A percentile compares a stretch with the other conserved stretches of the same genome.
phyloP scores from a whole-genome alignment of 805 yeast species.

The Saccharomyces eubayanus region DNA sequence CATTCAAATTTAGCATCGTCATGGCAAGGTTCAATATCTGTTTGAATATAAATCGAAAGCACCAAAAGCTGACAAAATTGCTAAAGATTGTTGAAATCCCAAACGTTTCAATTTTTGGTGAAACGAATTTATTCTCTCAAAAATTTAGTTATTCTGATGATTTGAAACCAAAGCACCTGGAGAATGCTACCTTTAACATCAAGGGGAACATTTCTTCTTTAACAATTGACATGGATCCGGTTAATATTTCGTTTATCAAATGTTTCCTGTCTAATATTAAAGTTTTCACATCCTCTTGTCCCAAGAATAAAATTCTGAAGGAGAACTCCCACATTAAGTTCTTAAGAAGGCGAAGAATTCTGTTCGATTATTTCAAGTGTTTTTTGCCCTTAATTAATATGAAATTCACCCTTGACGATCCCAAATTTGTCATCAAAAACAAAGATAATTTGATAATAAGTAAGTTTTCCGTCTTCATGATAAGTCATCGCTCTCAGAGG shows the following conservation, averaged over 20 bases:
- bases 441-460: slow-evolving; percentile 23
- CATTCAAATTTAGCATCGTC: slow-evolving; percentile 34
- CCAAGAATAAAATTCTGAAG: slow-evolving; percentile 3
- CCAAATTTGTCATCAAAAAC: slow-evolving; percentile 31
- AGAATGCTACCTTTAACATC: slow-evolving; percentile 31
- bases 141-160: slow-evolving; percentile 22
- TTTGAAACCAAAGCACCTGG: slow-evolving; percentile 4
- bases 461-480: slow-evolving; percentile 25
- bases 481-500: slow-evolving; percentile 19
- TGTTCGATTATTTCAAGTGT: slow-evolving; percentile 14
- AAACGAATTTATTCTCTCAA: slow-evolving; percentile 35
- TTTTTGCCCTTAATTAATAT: slow-evolving; percentile 31
- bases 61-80: slow-evolving; percentile 1
- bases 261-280: slow-evolving; percentile 24
- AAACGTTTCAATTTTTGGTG: slow-evolving; percentile 32
- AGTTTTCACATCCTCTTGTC: slow-evolving; percentile 19
- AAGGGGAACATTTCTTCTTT: slow-evolving; percentile 38
- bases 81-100: slow-evolving; percentile 32
- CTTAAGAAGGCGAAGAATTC: slow-evolving; percentile 5
- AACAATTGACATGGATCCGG: slow-evolving; percentile 37
- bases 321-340: slow-evolving; percentile 6
- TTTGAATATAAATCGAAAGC: slow-evolving; percentile 20
- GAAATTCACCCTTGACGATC: slow-evolving; percentile 35
- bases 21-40: slow-evolving; percentile 32
- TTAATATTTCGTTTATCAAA: slow-evolving; percentile 32